Percentiles rank a stretch among this genome's conserved stretches.
Evolutionary conservation across 2,329 filamentous ascomycete species (phyloP).

Genomic region (Ustulina deusta): DNA sequence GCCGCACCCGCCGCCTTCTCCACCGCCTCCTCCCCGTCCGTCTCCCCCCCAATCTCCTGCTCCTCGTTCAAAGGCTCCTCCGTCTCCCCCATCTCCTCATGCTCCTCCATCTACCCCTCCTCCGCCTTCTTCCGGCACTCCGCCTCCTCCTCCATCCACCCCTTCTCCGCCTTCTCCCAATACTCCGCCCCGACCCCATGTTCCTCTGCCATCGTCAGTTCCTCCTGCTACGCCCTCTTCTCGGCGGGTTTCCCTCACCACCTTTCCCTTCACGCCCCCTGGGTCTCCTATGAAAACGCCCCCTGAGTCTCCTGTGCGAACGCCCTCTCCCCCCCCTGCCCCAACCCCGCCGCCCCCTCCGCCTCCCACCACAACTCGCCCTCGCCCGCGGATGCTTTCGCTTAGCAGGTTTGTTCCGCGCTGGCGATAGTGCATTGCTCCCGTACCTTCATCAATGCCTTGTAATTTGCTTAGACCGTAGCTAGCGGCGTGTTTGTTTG

Average conservation of each 20-base stretch:
- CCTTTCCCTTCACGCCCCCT: neutral
- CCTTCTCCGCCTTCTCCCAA: too few species aligned
- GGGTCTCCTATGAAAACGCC: neutral
- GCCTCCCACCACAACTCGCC: neutral
- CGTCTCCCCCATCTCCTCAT: neutral
- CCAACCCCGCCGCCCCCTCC: too few species aligned
- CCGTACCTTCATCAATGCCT: neutral
- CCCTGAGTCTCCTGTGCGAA: neutral
- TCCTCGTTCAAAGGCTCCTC: neutral
- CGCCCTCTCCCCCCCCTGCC: too few species aligned
- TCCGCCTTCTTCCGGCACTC: neutral
- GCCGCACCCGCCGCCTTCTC: neutral
- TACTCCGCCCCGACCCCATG: too few species aligned
- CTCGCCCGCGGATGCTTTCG: neutral
- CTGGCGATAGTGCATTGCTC: neutral
- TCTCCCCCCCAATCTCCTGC: neutral
- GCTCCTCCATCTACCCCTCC: neutral
- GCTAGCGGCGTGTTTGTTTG: too few species aligned
- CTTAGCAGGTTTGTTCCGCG: neutral
- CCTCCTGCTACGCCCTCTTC: neutral
- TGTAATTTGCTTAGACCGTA: too few species aligned
- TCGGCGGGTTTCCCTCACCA: neutral
- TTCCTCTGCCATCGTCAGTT: neutral
- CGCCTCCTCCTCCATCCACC: neutral
- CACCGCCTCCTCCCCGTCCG: neutral